Conservation (phyloP, 202 grass and related monocot species). For the Bolboschoenoplectus hybrid region DNA sequence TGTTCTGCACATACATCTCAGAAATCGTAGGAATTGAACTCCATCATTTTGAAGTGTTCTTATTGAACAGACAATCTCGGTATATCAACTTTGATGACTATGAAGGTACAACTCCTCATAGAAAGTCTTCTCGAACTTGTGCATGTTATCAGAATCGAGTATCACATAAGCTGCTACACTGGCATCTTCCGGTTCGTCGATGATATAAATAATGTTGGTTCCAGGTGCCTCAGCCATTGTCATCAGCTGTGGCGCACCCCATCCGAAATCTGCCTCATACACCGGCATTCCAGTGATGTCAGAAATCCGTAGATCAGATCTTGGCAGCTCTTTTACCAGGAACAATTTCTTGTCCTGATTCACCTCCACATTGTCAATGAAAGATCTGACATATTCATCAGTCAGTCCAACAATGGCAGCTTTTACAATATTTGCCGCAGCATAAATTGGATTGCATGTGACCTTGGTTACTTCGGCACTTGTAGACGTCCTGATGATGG, state of each 20-base stretch:
- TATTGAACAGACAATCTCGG: too few relatives aligned
- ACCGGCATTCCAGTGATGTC: constrained; percentile 59
- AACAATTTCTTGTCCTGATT: constrained; percentile 19
- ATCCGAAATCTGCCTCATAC: constrained; percentile 65
- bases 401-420: constrained; percentile 46
- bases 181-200: constrained; percentile 40
- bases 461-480: constrained; percentile 41
- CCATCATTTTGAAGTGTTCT: too few relatives aligned
- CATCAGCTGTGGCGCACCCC: constrained; percentile 56
- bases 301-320: constrained; percentile 52
- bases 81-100: too few relatives aligned
- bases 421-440: constrained; percentile 40
- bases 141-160: constrained; percentile 49
- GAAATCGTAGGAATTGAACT: too few relatives aligned
- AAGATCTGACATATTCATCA: constrained; percentile 48
- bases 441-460: neutral
- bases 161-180: constrained; percentile 39
- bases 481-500: constrained; percentile 46
- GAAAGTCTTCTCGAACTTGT: constrained; percentile 51
- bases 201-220: constrained; percentile 51
- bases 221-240: constrained; percentile 39
- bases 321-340: constrained; percentile 28
- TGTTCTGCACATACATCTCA: too few relatives aligned
- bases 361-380: constrained; percentile 61
- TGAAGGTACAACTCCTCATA: constrained; percentile 40